Base-by-base conservation (phyloP, 495 filamentous ascomycete genomes). In the Neurospora pannonica region DNA sequence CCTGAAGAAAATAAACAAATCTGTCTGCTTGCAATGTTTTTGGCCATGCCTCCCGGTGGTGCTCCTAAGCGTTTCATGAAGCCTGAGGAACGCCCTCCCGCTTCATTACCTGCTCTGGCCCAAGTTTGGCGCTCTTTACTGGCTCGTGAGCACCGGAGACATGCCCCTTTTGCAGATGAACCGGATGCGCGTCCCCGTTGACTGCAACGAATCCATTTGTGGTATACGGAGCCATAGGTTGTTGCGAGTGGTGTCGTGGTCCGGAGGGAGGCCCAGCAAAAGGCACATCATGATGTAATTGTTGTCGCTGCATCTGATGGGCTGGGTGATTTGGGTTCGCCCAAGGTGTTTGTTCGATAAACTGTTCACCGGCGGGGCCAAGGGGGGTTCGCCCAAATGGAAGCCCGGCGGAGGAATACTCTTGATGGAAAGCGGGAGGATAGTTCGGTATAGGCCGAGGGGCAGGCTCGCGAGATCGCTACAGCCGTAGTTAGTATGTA, bases 261-360 rank as follows among this genome's bases (percentile, higher is more conserved):
- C 74, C 79, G 1, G 82, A 76, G 24, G 80, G 78, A 36, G 76
- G 74, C 11, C 78, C 79, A 17, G 78, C 72, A 40, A 70, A 75
- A 71, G 72, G 74, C 54, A 77, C 76, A 19, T 84, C 81, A 34
- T 81, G 81, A 19, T 71, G 78, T 37, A 78, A 71, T 48, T 82
- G 80, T 39, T 85, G 84, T 39, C 82, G 83, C 72, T 86, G 84
- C 54, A 83, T 79, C 72, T 83, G 84, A 78, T 94, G 92, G 19
- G 90, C 89, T 1, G 93, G 92, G 78, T 97, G 93, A 74, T 94
- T 92, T 17, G 93, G 92, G 80, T 96, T 96, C 37, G 93, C 92
- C 94, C 94, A 97, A 1, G 93, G 91, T 2, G 91, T 95, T 75
- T 92, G 89, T 72, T 94, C 92, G 71, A 95, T 86, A 76, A 94